Conservation (phyloP, 108 stramenopile species). For the Licmophora abbreviata region DNA sequence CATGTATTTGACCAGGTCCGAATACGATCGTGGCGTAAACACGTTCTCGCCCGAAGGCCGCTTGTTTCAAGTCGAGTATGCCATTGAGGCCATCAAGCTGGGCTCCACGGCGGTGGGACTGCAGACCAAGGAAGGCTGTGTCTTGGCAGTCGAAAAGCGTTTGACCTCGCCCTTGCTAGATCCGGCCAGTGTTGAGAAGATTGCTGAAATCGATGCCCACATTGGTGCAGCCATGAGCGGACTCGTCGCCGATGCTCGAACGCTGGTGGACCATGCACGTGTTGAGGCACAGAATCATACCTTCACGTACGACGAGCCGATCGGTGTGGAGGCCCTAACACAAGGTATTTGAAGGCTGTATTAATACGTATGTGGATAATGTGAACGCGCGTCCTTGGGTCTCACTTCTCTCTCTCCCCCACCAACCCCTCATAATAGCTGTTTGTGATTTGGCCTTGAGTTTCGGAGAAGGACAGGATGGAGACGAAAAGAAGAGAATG, state of each 20-base stretch:
- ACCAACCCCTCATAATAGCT: constrained; percentile 22
- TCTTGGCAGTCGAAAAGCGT: constrained; percentile 98
- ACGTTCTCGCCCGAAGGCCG: constrained; percentile 99
- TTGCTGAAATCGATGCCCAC: constrained; percentile 96
- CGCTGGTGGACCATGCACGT: constrained; percentile 97
- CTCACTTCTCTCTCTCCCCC: not conserved
- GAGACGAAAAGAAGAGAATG: constrained; percentile 92
- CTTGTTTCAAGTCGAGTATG: constrained; percentile 98
- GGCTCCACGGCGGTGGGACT: constrained; percentile 97
- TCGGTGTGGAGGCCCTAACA: constrained; percentile 96
- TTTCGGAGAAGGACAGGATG: constrained; percentile 94
- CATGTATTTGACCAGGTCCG: constrained; percentile 94
- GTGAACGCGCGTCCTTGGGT: not conserved
- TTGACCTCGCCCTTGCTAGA: constrained; percentile 91
- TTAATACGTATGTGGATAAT: not conserved
- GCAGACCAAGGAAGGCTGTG: constrained; percentile 89
- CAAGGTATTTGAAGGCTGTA: constrained; percentile 57
- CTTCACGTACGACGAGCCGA: constrained; percentile 97
- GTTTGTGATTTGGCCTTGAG: constrained; percentile 97
- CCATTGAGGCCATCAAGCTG: constrained; percentile 96
- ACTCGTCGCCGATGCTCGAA: constrained; percentile 95
- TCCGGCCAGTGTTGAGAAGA: constrained; percentile 93
- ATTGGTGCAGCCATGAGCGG: constrained; percentile 98
- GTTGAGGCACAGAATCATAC: constrained; percentile 99
- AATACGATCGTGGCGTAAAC: constrained; percentile 99